Percentiles rank a stretch among this genome's conserved stretches.
Conservation (phyloP, 164 flowering plant genomes). For the Magnolia officinalis region DNA sequence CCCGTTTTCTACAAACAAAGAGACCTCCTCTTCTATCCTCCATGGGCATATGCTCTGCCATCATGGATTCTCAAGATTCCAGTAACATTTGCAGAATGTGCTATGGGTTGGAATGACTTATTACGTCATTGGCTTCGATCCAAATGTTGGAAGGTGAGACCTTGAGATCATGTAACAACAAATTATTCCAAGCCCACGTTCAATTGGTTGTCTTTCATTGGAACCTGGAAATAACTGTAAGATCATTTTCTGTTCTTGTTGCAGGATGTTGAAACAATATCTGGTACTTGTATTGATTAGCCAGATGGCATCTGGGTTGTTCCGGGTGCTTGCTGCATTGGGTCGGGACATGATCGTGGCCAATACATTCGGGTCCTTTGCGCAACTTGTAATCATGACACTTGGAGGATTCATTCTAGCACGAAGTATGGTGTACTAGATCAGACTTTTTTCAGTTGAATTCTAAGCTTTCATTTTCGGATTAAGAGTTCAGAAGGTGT, state of each 20-base stretch:
- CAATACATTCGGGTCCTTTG: constrained; percentile 35
- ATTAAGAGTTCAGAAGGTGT: not conserved
- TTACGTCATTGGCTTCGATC: constrained; percentile 40
- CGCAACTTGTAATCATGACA: constrained; percentile 19
- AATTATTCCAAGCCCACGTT: not conserved
- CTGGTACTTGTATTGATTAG: constrained; percentile 23
- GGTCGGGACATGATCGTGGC: constrained; percentile 37
- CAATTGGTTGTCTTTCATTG: not conserved
- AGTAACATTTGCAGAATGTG: constrained; percentile 31
- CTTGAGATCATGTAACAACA: not conserved
- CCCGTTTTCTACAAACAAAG: constrained; percentile 68
- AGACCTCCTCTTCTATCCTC: constrained; percentile 48
- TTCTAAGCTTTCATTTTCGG: not conserved
- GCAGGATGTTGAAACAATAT: constrained; percentile 42
- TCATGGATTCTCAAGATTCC: constrained; percentile 40
- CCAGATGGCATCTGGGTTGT: constrained; percentile 42
- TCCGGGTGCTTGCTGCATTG: constrained; percentile 30
- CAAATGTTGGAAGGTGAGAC: constrained; percentile 34
- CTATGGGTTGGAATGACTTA: constrained; percentile 38
- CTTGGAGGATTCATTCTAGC: constrained; percentile 41
- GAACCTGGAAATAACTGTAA: not conserved
- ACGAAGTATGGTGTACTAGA: constrained; percentile 26
- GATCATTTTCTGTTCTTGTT: not conserved
- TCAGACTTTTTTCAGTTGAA: not conserved
- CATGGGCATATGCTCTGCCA: constrained; percentile 59